Conservation (phyloP, 768 basidiomycete genomes). For the Serendipita sp. region DNA sequence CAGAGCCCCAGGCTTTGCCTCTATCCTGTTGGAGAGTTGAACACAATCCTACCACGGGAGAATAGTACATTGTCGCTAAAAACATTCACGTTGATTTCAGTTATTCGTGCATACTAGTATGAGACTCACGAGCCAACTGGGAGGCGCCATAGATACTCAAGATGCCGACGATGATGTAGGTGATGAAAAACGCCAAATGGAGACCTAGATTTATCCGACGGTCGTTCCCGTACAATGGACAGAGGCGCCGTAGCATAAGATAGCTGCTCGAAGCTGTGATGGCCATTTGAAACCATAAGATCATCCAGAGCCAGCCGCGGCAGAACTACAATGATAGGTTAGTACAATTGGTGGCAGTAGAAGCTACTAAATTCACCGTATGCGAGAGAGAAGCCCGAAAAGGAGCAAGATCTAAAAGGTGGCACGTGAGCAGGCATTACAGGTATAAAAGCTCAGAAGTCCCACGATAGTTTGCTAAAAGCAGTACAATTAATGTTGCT, state of each 20-base stretch:
- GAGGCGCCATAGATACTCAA: neutral
- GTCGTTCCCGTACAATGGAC: neutral
- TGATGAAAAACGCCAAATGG: neutral
- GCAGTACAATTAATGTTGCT: neutral
- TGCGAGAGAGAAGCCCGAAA: neutral
- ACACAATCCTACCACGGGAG: neutral
- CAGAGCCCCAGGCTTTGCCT: neutral
- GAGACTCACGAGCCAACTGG: neutral
- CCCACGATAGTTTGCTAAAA: conserved; percentile 1
- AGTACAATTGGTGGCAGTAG: neutral
- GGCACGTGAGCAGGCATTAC: neutral
- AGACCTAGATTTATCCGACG: neutral
- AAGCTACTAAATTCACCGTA: neutral
- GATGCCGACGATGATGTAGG: neutral
- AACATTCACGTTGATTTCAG: neutral
- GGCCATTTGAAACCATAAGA: neutral
- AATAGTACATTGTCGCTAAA: neutral
- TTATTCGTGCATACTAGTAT: neutral
- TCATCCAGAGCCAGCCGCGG: neutral
- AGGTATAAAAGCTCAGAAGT: neutral
- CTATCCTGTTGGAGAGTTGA: neutral
- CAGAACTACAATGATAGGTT: neutral
- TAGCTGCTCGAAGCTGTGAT: neutral
- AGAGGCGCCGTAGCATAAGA: neutral
- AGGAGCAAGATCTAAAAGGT: neutral